A percentile compares a stretch with the other conserved stretches of the same genome.
Evolutionary conservation across 129 eudicot genomes (phyloP).

Genomic region (Tagetes patula): DNA sequence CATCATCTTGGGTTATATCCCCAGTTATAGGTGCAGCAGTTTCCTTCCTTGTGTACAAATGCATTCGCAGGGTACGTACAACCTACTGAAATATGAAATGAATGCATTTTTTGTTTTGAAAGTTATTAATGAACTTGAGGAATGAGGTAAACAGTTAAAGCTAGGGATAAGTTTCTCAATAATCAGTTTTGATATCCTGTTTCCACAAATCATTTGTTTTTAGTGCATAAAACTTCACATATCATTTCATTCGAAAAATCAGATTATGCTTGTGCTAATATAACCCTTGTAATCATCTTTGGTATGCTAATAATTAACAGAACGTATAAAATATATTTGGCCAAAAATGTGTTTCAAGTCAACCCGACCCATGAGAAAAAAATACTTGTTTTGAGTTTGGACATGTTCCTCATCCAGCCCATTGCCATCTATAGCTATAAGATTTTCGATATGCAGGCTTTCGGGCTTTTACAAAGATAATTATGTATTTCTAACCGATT

Average conservation of each 20-base stretch:
- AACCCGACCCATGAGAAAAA: neutral
- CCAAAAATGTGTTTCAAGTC: neutral
- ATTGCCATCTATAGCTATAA: neutral
- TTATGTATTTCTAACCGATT: constrained; percentile 21
- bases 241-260: neutral
- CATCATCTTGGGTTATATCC: constrained; percentile 92
- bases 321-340: too few relatives aligned
- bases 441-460: neutral
- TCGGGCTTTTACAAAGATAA: neutral
- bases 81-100: constrained; percentile 1
- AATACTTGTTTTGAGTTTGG: neutral
- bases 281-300: neutral
- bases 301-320: neutral
- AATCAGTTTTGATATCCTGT: neutral
- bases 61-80: constrained; percentile 90
- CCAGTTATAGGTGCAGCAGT: constrained; percentile 80
- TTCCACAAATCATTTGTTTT: neutral
- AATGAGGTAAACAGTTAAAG: neutral
- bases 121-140: neutral
- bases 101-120: neutral
- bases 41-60: constrained; percentile 92
- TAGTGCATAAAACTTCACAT: neutral
- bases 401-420: neutral
- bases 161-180: neutral
- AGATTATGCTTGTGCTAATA: neutral